Conservation (phyloP, 139 green algal genomes). For the Chlorella sp. region DNA sequence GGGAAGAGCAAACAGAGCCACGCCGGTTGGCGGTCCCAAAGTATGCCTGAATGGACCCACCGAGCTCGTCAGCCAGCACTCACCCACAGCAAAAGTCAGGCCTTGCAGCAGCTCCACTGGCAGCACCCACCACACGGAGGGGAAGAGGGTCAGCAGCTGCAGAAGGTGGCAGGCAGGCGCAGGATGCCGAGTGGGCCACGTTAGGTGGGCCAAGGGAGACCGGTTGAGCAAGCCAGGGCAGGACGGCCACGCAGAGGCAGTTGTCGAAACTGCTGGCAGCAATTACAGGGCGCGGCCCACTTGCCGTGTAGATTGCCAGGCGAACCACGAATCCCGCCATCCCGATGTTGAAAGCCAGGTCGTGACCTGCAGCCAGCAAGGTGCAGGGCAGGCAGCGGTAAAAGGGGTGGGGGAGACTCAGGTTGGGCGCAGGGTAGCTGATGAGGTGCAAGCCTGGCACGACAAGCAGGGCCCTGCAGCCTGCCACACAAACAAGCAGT, state of each 20-base stretch:
- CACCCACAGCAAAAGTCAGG: slow-evolving; percentile 53
- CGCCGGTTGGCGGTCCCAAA: too few relatives aligned
- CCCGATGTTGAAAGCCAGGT: slow-evolving; percentile 22
- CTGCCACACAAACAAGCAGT: too few relatives aligned
- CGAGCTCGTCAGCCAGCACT: background rate
- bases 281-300: background rate
- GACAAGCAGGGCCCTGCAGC: too few relatives aligned
- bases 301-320: slow-evolving; percentile 16
- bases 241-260: too few relatives aligned
- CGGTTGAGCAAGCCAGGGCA: too few relatives aligned
- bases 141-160: slow-evolving; percentile 27
- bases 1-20: too few relatives aligned
- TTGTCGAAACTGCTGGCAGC: too few relatives aligned
- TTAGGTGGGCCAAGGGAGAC: too few relatives aligned
- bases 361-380: background rate
- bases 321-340: slow-evolving; percentile 6
- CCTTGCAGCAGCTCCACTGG: slow-evolving; percentile 54
- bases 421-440: too few relatives aligned
- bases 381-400: background rate
- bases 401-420: background rate
- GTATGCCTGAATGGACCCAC: too few relatives aligned
- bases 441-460: too few relatives aligned
- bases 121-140: slow-evolving; percentile 50
- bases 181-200: too few relatives aligned
- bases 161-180: background rate